Evolutionary conservation across 495 filamentous ascomycete genomes (phyloP).

Genomic region (Penicillium egyptiacum): DNA sequence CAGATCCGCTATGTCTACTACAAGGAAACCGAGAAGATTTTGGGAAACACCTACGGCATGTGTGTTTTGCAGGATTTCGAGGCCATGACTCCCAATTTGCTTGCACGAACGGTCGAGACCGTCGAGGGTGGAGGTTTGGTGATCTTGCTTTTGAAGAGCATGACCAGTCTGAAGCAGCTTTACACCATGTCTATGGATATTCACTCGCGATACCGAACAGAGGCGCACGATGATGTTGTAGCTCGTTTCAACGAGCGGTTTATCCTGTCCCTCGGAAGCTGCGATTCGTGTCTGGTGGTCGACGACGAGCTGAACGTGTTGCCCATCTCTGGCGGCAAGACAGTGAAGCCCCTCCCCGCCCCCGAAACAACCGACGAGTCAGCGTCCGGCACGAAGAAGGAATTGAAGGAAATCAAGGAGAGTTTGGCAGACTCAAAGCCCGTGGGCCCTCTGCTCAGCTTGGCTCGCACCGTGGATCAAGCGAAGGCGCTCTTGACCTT

Average conservation of each 20-base stretch:
- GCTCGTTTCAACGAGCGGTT: slow-evolving; percentile 98
- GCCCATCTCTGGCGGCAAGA: slow-evolving; percentile 94
- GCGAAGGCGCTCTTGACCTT: slow-evolving; percentile 94
- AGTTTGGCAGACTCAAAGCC: slow-evolving; percentile 80
- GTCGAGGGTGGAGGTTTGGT: slow-evolving; percentile 96
- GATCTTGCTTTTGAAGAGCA: slow-evolving; percentile 86
- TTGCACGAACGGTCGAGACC: slow-evolving; percentile 94
- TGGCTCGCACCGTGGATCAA: slow-evolving; percentile 91
- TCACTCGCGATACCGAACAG: slow-evolving; percentile 93
- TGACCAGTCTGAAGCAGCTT: slow-evolving; percentile 95
- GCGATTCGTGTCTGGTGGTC: slow-evolving; percentile 90
- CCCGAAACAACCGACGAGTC: slow-evolving; percentile 63
- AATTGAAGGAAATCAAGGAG: slow-evolving; percentile 85
- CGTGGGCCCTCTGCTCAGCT: slow-evolving; percentile 74
- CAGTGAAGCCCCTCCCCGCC: slow-evolving; percentile 79
- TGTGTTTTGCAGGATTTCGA: slow-evolving; percentile 98
- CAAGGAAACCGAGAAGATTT: slow-evolving; percentile 99
- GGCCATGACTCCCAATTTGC: slow-evolving; percentile 91
- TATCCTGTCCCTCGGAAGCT: slow-evolving; percentile 90
- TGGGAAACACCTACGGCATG: slow-evolving; percentile 99
- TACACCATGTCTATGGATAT: slow-evolving; percentile 98
- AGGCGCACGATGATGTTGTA: slow-evolving; percentile 92
- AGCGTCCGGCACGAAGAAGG: slow-evolving; percentile 64
- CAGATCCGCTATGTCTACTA: slow-evolving; percentile 99
- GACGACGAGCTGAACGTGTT: slow-evolving; percentile 98